Evolutionary conservation across 1,139 yeast species (phyloP).

Genomic region (Entelexis sorbosivorans): DNA sequence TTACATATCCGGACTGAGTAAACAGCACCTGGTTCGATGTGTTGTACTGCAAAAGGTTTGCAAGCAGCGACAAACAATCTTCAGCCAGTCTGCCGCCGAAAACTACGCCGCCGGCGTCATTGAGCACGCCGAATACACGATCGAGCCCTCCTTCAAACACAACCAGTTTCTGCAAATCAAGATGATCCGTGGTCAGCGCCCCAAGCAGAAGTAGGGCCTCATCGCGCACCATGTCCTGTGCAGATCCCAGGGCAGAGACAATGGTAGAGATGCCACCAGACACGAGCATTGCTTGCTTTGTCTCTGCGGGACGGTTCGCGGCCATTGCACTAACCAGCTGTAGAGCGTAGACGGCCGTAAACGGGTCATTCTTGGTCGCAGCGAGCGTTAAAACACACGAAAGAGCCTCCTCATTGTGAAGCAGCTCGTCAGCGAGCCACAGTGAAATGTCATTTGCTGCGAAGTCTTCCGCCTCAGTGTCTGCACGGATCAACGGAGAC

Average conservation of each 20-base stretch:
- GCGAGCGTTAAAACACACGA: constrained; percentile 44
- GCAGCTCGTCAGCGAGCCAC: constrained; percentile 92
- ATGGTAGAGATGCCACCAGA: constrained; percentile 74
- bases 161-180: constrained; percentile 80
- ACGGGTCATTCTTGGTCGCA: constrained; percentile 38
- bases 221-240: constrained; percentile 80
- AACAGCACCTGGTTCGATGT: constrained; percentile 85
- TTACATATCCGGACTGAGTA: constrained; percentile 71
- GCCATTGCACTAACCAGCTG: constrained; percentile 79
- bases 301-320: constrained; percentile 59
- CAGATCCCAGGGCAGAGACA: constrained; percentile 57
- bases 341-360: constrained; percentile 73
- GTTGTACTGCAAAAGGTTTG: constrained; percentile 66
- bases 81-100: constrained; percentile 90
- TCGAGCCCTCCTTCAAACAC: constrained; percentile 94
- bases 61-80: constrained; percentile 69
- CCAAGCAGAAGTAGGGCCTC: constrained; percentile 69
- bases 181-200: constrained; percentile 71
- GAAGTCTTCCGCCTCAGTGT: constrained; percentile 28
- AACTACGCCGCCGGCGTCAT: constrained; percentile 78
- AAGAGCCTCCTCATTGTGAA: constrained; percentile 52
- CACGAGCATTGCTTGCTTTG: constrained; percentile 62
- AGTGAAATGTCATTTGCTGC: constrained; percentile 53
- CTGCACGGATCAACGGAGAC: constrained; percentile 47
- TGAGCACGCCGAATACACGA: constrained; percentile 60